Conservation (phyloP, 306 rosid species). For the Vachellia collinsii region DNA sequence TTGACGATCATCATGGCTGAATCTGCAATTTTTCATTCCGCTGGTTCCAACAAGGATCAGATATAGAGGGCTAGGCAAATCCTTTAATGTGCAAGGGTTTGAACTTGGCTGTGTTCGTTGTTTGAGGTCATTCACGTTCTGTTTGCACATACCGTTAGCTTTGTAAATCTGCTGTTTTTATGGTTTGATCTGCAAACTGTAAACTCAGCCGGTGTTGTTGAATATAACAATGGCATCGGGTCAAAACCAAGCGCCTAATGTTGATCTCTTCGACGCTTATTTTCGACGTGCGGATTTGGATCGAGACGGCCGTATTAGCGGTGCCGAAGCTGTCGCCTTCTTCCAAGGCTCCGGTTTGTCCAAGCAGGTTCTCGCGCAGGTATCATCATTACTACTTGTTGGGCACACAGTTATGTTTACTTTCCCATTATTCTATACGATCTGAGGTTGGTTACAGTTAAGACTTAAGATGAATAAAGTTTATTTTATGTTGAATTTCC, state of each 20-base stretch:
- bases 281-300: conserved; percentile 97
- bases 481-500: neutral
- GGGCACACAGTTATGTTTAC: neutral
- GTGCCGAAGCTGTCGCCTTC: conserved; percentile 88
- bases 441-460: neutral
- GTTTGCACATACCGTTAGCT: conserved; percentile 11
- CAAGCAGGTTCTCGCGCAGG: conserved; percentile 92
- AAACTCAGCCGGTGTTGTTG: conserved; percentile 37
- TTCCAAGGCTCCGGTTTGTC: conserved; percentile 93
- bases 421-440: conserved; percentile 21
- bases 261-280: conserved; percentile 95
- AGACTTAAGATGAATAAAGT: neutral
- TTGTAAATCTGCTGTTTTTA: conserved; percentile 29
- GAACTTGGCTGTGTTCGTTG: conserved; percentile 26
- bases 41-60: neutral
- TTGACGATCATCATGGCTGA: conserved; percentile 1
- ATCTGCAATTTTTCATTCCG: conserved; percentile 12
- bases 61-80: conserved; percentile 19
- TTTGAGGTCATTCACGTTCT: conserved; percentile 1
- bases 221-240: conserved; percentile 67
- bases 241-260: conserved; percentile 70
- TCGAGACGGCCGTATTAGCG: conserved; percentile 96
- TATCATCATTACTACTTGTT: conserved; percentile 18
- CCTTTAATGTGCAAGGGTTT: conserved; percentile 31
- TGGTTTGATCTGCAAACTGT: conserved; percentile 57